Conservation (phyloP, 495 filamentous ascomycete species). For the Talaromyces wortmannii region DNA sequence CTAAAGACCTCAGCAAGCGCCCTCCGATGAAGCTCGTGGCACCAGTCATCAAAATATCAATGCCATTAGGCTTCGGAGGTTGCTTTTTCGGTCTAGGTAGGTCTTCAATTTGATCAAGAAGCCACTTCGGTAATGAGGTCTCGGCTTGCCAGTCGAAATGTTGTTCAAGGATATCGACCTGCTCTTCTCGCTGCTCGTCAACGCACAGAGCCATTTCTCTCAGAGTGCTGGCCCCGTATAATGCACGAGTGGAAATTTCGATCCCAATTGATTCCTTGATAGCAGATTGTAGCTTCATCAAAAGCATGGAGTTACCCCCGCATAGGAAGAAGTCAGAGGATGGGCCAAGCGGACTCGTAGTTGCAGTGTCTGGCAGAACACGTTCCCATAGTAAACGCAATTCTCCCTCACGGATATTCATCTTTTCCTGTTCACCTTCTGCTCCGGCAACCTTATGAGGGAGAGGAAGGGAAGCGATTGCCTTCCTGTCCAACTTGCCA, state of each 20-base stretch:
- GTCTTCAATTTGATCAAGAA: not conserved
- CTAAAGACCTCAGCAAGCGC: constrained; percentile 14
- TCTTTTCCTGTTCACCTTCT: not conserved
- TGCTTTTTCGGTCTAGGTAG: not conserved
- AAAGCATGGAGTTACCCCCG: constrained; percentile 28
- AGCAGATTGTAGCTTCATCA: constrained; percentile 19
- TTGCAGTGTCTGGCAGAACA: not conserved
- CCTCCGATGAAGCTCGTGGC: constrained; percentile 26
- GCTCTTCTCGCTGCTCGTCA: not conserved
- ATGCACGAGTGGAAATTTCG: constrained; percentile 4
- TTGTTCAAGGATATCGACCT: too few species aligned
- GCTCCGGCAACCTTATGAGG: not conserved
- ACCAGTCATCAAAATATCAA: constrained; percentile 20
- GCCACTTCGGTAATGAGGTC: not conserved
- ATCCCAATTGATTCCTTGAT: constrained; percentile 7
- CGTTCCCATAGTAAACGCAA: constrained; percentile 5
- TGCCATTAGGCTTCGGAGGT: not conserved
- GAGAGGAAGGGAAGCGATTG: not conserved
- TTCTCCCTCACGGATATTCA: constrained; percentile 2
- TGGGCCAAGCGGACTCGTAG: not conserved
- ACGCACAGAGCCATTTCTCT: constrained; percentile 6
- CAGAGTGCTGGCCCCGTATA: constrained; percentile 6
- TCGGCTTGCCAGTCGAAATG: constrained; percentile 9
- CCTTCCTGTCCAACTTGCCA: constrained; percentile 21
- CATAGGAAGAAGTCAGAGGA: constrained; percentile 29